phyloP scores from a whole-genome alignment of 2,329 filamentous ascomycete genomes.

The Fusarium ambrosium region DNA sequence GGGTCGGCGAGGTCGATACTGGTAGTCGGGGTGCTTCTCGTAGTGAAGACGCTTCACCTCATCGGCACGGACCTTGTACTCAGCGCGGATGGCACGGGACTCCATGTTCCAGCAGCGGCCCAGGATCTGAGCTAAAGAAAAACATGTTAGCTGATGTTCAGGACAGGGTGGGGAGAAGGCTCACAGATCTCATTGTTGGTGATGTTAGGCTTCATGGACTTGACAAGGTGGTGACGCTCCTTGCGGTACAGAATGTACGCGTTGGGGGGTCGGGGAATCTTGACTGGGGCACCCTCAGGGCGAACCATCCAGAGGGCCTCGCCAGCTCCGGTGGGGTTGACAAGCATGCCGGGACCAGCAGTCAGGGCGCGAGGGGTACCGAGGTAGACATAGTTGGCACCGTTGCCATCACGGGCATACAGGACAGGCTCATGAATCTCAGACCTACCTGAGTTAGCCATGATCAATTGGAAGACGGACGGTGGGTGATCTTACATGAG shows the following conservation, averaged over 20 bases:
- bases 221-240: constrained; percentile 53
- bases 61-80: constrained; percentile 48
- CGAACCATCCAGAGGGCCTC: constrained; percentile 44
- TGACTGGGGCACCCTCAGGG: constrained; percentile 6
- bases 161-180: constrained; percentile 24
- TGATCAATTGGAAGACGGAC: background rate
- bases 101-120: constrained; percentile 55
- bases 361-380: constrained; percentile 45
- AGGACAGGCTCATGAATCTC: constrained; percentile 42
- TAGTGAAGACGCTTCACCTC: constrained; percentile 49
- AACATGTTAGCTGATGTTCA: constrained; percentile 31
- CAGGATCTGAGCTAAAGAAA: constrained; percentile 52
- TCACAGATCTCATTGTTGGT: constrained; percentile 60
- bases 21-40: constrained; percentile 53
- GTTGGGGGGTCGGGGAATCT: constrained; percentile 57
- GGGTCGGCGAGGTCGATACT: constrained; percentile 53
- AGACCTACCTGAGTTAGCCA: constrained; percentile 23
- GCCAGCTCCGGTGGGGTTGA: constrained; percentile 21
- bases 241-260: constrained; percentile 60
- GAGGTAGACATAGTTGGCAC: constrained; percentile 44
- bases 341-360: constrained; percentile 37
- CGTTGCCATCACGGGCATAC: constrained; percentile 46
- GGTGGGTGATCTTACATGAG: constrained; percentile 41
- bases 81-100: constrained; percentile 45
- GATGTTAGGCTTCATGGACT: constrained; percentile 51